Evolutionary conservation across 768 basidiomycete genomes (phyloP).

Genomic region (Kwoniella sp.): DNA sequence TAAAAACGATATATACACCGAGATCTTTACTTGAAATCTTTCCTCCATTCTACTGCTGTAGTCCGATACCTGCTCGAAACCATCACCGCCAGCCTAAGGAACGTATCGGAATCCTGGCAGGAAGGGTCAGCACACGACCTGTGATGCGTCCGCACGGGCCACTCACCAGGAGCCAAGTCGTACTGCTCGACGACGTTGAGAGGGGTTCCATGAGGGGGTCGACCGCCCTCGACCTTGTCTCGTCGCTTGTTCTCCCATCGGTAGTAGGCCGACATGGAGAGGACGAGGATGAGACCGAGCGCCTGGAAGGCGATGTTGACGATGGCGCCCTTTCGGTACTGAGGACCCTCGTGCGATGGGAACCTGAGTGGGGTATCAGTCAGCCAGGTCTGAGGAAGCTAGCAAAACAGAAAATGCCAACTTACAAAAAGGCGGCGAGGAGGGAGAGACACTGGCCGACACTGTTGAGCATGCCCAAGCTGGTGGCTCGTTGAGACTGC

Average conservation of each 20-base stretch:
- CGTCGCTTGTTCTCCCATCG: slow-evolving; percentile 49
- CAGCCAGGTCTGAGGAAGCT: slow-evolving; percentile 1
- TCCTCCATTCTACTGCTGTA: too few relatives aligned
- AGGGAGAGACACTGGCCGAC: slow-evolving; percentile 51
- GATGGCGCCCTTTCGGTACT: slow-evolving; percentile 45
- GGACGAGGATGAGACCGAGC: slow-evolving; percentile 44
- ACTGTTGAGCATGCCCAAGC: slow-evolving; percentile 52
- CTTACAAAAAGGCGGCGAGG: slow-evolving; percentile 36
- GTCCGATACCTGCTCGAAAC: too few relatives aligned
- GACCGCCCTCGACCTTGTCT: slow-evolving; percentile 48
- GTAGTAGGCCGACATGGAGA: slow-evolving; percentile 48
- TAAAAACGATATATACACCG: too few relatives aligned
- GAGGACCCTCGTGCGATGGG: slow-evolving; percentile 49
- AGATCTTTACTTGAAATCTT: too few relatives aligned
- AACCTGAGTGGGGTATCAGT: slow-evolving; percentile 35
- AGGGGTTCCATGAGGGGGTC: slow-evolving; percentile 34
- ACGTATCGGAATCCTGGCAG: not conserved
- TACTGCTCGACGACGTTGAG: slow-evolving; percentile 35
- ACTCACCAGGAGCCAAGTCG: slow-evolving; percentile 40
- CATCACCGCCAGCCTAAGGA: too few relatives aligned
- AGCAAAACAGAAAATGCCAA: not conserved
- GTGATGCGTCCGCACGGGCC: not conserved
- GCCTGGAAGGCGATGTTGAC: slow-evolving; percentile 51
- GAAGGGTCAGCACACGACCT: not conserved
- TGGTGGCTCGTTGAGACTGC: slow-evolving; percentile 49